Evolutionary conservation across 129 eudicot genomes (phyloP).

Genomic region (Rutidosis leptorrhynchoides): DNA sequence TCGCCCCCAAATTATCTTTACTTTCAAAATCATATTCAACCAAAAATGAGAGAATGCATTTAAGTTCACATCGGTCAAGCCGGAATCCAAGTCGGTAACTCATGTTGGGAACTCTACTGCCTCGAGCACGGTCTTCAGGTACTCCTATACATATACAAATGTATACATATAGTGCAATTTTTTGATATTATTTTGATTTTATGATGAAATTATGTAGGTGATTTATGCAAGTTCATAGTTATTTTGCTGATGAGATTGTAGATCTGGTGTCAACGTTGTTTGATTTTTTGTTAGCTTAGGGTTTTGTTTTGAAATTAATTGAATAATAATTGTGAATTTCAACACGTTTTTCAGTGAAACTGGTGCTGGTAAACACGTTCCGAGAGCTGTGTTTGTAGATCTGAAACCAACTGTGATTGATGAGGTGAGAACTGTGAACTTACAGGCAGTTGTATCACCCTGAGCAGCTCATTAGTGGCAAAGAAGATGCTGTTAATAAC

Average conservation of each 20-base stretch:
- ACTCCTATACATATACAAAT: background rate
- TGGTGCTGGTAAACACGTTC: conserved; percentile 81
- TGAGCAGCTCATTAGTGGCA: conserved; percentile 80
- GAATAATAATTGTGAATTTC: conserved; percentile 28
- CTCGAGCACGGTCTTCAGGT: conserved; percentile 85
- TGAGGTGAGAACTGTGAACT: conserved; percentile 73
- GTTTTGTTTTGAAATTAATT: background rate
- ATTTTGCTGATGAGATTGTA: background rate
- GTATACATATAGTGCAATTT: no score
- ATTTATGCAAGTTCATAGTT: background rate
- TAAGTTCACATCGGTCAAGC: conserved; percentile 86
- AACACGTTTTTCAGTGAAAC: conserved; percentile 86
- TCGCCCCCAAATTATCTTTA: background rate
- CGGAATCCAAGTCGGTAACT: conserved; percentile 78
- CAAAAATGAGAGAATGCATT: conserved; percentile 79
- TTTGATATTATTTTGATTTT: background rate
- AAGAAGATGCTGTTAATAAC: conserved; percentile 84
- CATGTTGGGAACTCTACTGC: conserved; percentile 83
- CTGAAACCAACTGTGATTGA: conserved; percentile 81
- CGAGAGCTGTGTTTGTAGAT: conserved; percentile 72
- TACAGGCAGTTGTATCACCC: conserved; percentile 82
- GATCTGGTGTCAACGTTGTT: conserved; percentile 12
- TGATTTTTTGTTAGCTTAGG: background rate
- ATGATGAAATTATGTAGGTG: background rate
- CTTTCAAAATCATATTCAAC: background rate